These are phyloP conservation scores for Pseudonitzschia delicatissima DNA, from an alignment of 108 stramenopile species.

Conservation along the genomic window DNA sequence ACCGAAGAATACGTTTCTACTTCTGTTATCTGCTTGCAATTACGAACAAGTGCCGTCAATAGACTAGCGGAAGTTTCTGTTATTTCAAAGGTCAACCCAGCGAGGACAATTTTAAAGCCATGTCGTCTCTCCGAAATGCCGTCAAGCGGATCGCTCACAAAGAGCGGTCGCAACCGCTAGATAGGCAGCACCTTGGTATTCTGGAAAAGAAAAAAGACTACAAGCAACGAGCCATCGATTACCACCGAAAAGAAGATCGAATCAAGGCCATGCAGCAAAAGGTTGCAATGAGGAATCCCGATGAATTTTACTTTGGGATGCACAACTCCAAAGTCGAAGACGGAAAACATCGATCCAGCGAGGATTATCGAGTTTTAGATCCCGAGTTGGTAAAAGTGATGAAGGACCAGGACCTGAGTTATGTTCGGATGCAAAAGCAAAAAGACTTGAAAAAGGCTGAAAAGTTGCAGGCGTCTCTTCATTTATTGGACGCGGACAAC, in stretches of 20 bases:
- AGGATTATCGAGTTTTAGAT: conserved; percentile 48
- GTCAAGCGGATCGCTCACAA: conserved; percentile 98
- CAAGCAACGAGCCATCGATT: conserved; percentile 89
- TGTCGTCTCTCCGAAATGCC: conserved; percentile 98
- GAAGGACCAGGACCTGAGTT: conserved; percentile 97
- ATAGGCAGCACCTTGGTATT: conserved; percentile 87
- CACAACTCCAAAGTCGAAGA: conserved; percentile 64
- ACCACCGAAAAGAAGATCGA: conserved; percentile 79
- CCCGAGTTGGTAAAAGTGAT: conserved; percentile 76
- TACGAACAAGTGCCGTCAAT: too few relatives aligned
- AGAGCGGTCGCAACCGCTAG: conserved; percentile 92
- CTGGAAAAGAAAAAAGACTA: conserved; percentile 99
- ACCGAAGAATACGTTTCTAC: too few relatives aligned
- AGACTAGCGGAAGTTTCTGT: too few relatives aligned
- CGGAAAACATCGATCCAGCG: conserved; percentile 52
- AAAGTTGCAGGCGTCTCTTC: conserved; percentile 71
- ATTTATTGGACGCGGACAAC: conserved; percentile 59
- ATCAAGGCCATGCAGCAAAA: conserved; percentile 71
- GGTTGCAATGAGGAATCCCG: conserved; percentile 92
- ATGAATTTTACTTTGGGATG: conserved; percentile 99
- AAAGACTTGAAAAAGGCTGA: conserved; percentile 81
- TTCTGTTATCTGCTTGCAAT: too few relatives aligned
- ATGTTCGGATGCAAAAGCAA: conserved; percentile 77
- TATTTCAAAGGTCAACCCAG: too few relatives aligned
- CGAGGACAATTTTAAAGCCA: conserved; percentile 30